Evolutionary conservation across 768 basidiomycete species (phyloP), one percentile per base, ranked within the genome.

Genomic region (Suillus weaverae): DNA sequence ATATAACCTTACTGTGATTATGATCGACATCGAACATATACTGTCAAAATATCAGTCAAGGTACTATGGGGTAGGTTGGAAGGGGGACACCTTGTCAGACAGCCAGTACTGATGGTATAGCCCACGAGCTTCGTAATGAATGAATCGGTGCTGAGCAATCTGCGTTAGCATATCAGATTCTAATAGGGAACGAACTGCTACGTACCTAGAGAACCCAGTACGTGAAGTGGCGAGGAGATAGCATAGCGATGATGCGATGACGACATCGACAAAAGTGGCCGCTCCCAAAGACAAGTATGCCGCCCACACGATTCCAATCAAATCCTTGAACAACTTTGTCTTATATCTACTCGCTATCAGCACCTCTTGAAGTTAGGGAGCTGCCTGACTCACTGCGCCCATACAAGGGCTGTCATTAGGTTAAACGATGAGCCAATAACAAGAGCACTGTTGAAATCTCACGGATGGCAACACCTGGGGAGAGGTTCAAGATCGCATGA

Each of bases 221-320:
- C 53, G 53, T 18, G 53, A 54, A 32, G 53, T 54, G 10, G 53
- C 53, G 18, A 54, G 53, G 10, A 54, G 32, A 54, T 54, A 54
- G 5, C 53, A 54, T 33, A 54, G 18, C 9, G 32, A 20, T 33
- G 53, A 54, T 33, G 53, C 53, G 5, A 54, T 54, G 2, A 54
- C 9, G 1, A 54, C 2, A 20, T 54, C 53, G 5, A 54, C 9
- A 20, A 54, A 54, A 20, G 18, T 33, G 18, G 30, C 30, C 4
- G 53, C 18, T 10, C 53, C 30, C 32, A 54, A 33, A 5, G 53
- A 10, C 32, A 32, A 5, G 32, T 33, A 54, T 33, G 32, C 33
- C 5, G 32, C 10, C 53, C 53, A 54, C 4, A 5, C 18, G 18
- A 54, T 33, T 11, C 5, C 5, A n/a, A 20, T 4, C 18, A 54